These are phyloP conservation scores for Chaetomium strumarium DNA, from an alignment of 2,329 filamentous ascomycete genomes.

Conservation along the genomic window DNA sequence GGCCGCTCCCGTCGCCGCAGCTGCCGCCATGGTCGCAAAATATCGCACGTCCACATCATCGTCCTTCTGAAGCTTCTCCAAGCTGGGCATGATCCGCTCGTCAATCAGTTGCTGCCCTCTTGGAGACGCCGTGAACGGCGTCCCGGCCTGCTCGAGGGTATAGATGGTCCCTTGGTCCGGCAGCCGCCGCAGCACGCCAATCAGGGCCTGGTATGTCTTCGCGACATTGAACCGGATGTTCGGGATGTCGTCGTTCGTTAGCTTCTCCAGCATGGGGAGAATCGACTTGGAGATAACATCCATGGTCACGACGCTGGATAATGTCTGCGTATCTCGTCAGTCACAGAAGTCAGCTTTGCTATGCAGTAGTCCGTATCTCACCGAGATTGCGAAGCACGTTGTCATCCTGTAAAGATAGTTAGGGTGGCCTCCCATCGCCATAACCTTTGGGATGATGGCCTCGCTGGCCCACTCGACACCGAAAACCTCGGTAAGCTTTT, in stretches of 20 bases:
- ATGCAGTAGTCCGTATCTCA: conserved; percentile 42
- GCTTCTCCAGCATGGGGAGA: conserved; percentile 90
- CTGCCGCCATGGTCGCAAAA: conserved; percentile 87
- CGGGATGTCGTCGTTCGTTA: conserved; percentile 89
- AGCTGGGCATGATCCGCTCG: conserved; percentile 77
- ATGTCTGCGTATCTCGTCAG: conserved; percentile 55
- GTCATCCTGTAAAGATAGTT: conserved; percentile 99
- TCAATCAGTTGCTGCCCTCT: conserved; percentile 75
- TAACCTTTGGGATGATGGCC: conserved; percentile 96
- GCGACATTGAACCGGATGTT: conserved; percentile 99
- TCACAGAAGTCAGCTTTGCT: background rate
- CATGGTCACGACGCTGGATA: conserved; percentile 86
- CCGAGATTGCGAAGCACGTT: conserved; percentile 97
- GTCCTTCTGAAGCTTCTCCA: conserved; percentile 94
- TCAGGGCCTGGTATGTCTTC: conserved; percentile 89
- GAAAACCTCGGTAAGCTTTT: conserved; percentile 98
- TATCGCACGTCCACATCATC: conserved; percentile 97
- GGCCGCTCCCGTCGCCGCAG: conserved; percentile 42
- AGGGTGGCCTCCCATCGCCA: conserved; percentile 95
- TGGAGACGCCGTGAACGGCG: conserved; percentile 57
- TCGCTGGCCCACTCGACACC: conserved; percentile 96
- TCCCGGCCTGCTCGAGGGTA: conserved; percentile 73
- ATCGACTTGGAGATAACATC: conserved; percentile 91
- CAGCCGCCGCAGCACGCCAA: conserved; percentile 85
- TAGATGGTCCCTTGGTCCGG: conserved; percentile 83